Conservation (phyloP, 192 early-diverging fungal species). For the Phlyctochytrium planicorne region DNA sequence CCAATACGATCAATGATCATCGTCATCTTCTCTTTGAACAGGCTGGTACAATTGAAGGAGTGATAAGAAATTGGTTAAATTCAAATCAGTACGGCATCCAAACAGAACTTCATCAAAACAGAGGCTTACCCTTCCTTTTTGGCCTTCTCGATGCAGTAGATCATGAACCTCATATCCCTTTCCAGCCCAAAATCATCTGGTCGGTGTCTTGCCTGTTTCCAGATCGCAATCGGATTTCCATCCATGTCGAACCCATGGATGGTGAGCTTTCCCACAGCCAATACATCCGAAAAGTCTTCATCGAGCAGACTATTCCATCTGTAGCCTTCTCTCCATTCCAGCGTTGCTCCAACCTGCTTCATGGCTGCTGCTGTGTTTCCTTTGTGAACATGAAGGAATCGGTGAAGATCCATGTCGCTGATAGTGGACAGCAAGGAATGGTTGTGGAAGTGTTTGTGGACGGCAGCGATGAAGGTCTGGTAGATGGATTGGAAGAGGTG, state of each 20-base stretch:
- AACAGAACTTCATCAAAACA: no score
- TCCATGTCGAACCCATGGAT: not conserved
- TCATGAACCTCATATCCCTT: constrained; percentile 22
- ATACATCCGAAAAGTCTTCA: constrained; percentile 34
- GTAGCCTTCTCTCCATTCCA: constrained; percentile 25
- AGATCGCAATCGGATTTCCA: constrained; percentile 14
- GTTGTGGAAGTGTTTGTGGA: no score
- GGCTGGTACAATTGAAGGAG: no score
- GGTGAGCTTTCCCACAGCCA: constrained; percentile 25
- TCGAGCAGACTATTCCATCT: constrained; percentile 15
- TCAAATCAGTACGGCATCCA: no score
- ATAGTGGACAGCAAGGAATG: constrained; percentile 14
- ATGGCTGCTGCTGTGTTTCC: constrained; percentile 7
- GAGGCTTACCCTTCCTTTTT: constrained; percentile 10
- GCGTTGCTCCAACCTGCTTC: constrained; percentile 19
- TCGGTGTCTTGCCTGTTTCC: constrained; percentile 11
- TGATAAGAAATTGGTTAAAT: no score
- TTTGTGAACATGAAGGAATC: constrained; percentile 17
- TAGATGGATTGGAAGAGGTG: no score
- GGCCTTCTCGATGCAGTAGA: constrained; percentile 30
- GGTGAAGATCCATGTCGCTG: constrained; percentile 9
- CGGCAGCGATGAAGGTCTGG: no score
- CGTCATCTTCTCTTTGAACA: constrained; percentile 16
- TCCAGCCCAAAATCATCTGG: not conserved
- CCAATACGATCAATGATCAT: constrained; percentile 26